A percentile compares a stretch with the other conserved stretches of the same genome.
phyloP scores from a whole-genome alignment of 2,329 filamentous ascomycete species.

The Aureobasidium uvarum region DNA sequence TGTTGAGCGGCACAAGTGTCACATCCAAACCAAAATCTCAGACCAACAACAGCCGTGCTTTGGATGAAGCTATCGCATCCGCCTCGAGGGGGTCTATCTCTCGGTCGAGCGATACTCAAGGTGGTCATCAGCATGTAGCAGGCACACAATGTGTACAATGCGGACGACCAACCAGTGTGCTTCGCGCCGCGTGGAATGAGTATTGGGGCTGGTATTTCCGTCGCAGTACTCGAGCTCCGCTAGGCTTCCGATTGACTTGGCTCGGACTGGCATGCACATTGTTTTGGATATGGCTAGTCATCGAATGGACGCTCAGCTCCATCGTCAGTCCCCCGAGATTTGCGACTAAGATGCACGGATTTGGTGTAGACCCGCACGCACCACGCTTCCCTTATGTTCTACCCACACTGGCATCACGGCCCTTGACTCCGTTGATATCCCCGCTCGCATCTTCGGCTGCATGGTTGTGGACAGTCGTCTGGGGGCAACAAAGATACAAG shows the following conservation, averaged over 20 bases:
- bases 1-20: conserved; percentile 39
- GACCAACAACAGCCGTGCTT: background rate
- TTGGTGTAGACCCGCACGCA: conserved; percentile 52
- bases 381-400: conserved; percentile 57
- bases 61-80: conserved; percentile 7
- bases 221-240: conserved; percentile 28
- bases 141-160: conserved; percentile 29
- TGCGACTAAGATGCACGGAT: conserved; percentile 50
- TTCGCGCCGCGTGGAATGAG: conserved; percentile 35
- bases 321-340: conserved; percentile 53
- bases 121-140: background rate
- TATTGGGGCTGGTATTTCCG: conserved; percentile 35
- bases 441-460: conserved; percentile 30
- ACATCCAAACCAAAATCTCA: background rate
- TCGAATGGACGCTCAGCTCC: conserved; percentile 33
- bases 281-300: conserved; percentile 28
- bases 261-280: conserved; percentile 44
- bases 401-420: conserved; percentile 53
- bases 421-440: conserved; percentile 40
- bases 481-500: conserved; percentile 4
- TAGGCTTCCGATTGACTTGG: conserved; percentile 41
- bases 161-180: conserved; percentile 33
- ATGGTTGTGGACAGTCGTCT: conserved; percentile 12
- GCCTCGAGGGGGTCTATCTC: background rate
- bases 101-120: background rate